Percentiles rank a stretch among this genome's conserved stretches.
phyloP scores from a whole-genome alignment of 768 basidiomycete genomes.

The Cystobasidiopsis lactophilus region DNA sequence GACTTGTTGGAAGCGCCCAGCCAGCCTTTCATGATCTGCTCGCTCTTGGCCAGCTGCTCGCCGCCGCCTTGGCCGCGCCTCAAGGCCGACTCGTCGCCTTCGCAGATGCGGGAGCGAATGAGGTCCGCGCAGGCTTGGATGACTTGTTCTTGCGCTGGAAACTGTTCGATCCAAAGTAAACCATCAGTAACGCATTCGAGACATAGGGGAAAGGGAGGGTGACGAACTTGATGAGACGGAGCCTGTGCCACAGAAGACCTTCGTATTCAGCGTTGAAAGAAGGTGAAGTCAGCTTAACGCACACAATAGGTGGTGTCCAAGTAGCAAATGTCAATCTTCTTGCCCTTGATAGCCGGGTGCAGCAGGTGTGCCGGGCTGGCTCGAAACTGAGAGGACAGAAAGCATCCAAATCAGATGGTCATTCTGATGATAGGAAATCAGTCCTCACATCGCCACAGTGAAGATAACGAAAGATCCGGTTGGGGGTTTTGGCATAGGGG shows the following conservation, averaged over 20 bases:
- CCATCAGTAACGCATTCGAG: constrained; percentile 33
- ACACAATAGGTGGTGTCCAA: constrained; percentile 70
- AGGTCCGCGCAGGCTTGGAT: constrained; percentile 79
- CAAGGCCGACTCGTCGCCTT: constrained; percentile 15
- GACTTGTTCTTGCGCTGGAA: constrained; percentile 85
- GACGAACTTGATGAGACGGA: constrained; percentile 4
- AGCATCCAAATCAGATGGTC: not conserved
- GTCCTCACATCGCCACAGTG: constrained; percentile 52
- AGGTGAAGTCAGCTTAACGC: not conserved
- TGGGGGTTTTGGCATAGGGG: constrained; percentile 12
- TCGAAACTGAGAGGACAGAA: constrained; percentile 34
- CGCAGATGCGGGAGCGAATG: constrained; percentile 9
- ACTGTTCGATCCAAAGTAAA: constrained; percentile 21
- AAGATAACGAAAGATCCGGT: constrained; percentile 53
- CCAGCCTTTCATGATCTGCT: constrained; percentile 19
- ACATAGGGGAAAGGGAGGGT: no score
- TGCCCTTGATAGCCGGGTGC: constrained; percentile 63
- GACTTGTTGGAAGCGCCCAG: constrained; percentile 1
- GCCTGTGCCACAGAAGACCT: no score
- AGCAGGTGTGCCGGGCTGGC: constrained; percentile 69
- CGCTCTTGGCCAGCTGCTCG: constrained; percentile 10
- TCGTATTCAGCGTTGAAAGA: not conserved
- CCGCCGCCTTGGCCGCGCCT: constrained; percentile 12
- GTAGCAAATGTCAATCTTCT: constrained; percentile 66
- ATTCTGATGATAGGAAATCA: not conserved